Conservation (phyloP, 768 basidiomycete genomes). For the Mycena belliarum region DNA sequence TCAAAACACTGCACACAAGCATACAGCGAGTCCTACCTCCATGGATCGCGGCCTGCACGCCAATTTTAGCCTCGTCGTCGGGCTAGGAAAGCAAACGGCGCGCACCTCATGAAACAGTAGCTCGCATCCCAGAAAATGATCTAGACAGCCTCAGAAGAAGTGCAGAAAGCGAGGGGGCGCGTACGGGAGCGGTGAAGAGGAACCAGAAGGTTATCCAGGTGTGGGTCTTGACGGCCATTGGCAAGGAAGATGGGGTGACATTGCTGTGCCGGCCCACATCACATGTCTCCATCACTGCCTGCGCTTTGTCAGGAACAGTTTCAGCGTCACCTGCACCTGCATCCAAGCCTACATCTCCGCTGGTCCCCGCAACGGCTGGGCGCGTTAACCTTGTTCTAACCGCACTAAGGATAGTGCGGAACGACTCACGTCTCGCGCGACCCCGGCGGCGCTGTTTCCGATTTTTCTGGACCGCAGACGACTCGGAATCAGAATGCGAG, state of each 20-base stretch:
- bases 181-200: conserved; percentile 51
- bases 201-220: conserved; percentile 73
- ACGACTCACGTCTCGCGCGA: conserved; percentile 1
- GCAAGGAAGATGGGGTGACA: conserved; percentile 13
- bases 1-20: neutral
- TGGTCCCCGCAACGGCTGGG: too few relatives aligned
- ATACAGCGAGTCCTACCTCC: conserved; percentile 36
- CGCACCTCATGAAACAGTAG: conserved; percentile 82
- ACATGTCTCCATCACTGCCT: conserved; percentile 1
- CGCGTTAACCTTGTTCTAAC: too few relatives aligned
- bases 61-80: neutral
- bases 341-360: neutral
- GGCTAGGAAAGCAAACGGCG: conserved; percentile 3
- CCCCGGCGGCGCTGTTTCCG: neutral
- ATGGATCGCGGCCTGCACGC: conserved; percentile 77
- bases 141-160: conserved; percentile 12
- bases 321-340: neutral
- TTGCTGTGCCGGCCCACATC: neutral
- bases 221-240: conserved; percentile 53
- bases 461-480: neutral
- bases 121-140: conserved; percentile 77
- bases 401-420: neutral
- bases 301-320: too few relatives aligned
- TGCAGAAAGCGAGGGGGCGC: neutral
- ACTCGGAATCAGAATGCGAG: neutral